These are phyloP conservation scores for Penicillium bialowiezense DNA, from an alignment of 495 filamentous ascomycete genomes.

Conservation along the genomic window DNA sequence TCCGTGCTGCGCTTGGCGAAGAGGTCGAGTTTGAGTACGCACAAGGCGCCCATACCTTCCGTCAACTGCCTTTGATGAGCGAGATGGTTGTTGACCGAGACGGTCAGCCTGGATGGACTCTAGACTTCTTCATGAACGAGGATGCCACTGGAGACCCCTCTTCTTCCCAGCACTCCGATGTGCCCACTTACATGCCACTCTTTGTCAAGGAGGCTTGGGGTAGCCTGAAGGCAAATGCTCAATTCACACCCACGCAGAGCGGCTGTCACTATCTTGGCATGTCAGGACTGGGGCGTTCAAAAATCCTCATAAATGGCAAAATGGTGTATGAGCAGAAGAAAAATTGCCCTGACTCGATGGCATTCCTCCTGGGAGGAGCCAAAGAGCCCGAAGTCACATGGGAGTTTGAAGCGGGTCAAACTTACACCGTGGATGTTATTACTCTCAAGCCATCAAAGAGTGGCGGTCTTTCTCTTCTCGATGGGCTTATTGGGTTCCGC, in stretches of 20 bases:
- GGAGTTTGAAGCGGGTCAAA: constrained; percentile 8
- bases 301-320: constrained; percentile 7
- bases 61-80: background rate
- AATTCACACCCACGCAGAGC: background rate
- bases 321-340: constrained; percentile 10
- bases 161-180: background rate
- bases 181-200: background rate
- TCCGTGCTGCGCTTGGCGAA: constrained; percentile 19
- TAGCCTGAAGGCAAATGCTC: background rate
- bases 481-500: constrained; percentile 7
- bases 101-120: background rate
- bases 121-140: background rate
- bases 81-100: background rate
- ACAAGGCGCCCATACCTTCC: background rate
- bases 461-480: background rate
- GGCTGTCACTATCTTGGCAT: constrained; percentile 11
- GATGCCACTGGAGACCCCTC: background rate
- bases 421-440: background rate
- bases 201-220: background rate
- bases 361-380: constrained; percentile 4
- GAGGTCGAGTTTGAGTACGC: background rate
- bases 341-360: constrained; percentile 16
- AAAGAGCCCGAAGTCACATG: constrained; percentile 8
- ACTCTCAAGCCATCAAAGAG: background rate
- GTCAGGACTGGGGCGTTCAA: constrained; percentile 8